Base-by-base conservation (phyloP, 2,329 filamentous ascomycete genomes). In the Colletotrichum spaethianum region DNA sequence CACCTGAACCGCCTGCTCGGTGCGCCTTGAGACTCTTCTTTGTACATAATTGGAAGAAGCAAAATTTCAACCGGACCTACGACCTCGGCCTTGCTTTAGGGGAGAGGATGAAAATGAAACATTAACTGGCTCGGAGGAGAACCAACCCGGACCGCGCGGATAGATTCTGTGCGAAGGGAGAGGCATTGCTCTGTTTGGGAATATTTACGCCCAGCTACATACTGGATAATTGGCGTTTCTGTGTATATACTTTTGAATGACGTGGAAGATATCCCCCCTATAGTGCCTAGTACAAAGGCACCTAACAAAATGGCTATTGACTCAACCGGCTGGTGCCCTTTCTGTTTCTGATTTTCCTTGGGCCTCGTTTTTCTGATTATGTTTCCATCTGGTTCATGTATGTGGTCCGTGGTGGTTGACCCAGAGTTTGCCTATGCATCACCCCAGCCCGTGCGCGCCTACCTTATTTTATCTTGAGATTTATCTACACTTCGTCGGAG, bases 11-110 rank as follows among this genome's bases (percentile, higher is more conserved):
- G 64, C 23, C 26, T n/a, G 40, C 53, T 46, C 6, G 42, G 55
- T 33, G 28, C 33, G 28, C 26, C 23, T 16, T 33, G 65, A 44
- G 40, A 26, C 48, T 73, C 52, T 73, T 74, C 72, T 31, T 56
- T 74, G 72, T 74, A 74, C 70, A 74, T 74, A 73, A 57, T 73
- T 57, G 44, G 38, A 72, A 67, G 48, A 69, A 60, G 66, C 38
- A 60, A 64, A 36, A 18, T 52, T n/a, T 33, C 36, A 33, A 70
- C 59, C 53, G 46, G 46, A 60, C 59, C 48, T 20, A 70, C 60
- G 53, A 60, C 40, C 31, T 50, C 56, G 69, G 44, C 56, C 36
- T 44, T 59, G 52, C 33, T 38, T 46, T 28, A 36, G 9, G 28
- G 53, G 28, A 48, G 40, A 64, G 61, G 59, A 64, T 23, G 59